These are phyloP conservation scores for Raddia guianensis DNA, from an alignment of 176 grass and related monocot species.

Conservation along the genomic window DNA sequence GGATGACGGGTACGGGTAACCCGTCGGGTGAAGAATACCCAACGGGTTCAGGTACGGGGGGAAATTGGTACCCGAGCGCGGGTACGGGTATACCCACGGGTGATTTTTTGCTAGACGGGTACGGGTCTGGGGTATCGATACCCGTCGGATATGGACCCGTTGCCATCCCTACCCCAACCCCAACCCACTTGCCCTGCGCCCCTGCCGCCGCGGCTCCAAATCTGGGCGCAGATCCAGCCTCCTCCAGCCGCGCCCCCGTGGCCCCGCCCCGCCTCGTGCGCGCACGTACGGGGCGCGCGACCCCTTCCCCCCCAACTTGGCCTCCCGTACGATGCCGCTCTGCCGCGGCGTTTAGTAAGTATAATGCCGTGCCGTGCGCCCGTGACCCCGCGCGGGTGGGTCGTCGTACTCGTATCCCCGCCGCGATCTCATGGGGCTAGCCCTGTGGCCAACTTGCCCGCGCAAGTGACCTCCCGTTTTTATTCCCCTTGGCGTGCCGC, in stretches of 20 bases:
- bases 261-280: neutral
- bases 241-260: neutral
- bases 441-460: neutral
- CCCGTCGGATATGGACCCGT: no score
- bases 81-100: no score
- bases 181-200: conserved; percentile 6
- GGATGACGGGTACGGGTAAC: no score
- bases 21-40: no score
- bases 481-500: neutral
- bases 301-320: neutral
- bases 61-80: no score
- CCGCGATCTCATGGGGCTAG: neutral
- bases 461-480: neutral
- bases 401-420: neutral
- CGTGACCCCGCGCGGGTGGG: neutral
- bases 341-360: neutral
- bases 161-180: no score
- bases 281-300: neutral
- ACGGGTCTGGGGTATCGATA: no score
- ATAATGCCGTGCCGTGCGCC: no score
- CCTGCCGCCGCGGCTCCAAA: neutral
- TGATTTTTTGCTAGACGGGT: no score
- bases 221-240: conserved; percentile 4
- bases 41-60: no score
- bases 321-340: neutral